Conservation (phyloP, 441 rosid species). For the Syzygium syzygioides region DNA sequence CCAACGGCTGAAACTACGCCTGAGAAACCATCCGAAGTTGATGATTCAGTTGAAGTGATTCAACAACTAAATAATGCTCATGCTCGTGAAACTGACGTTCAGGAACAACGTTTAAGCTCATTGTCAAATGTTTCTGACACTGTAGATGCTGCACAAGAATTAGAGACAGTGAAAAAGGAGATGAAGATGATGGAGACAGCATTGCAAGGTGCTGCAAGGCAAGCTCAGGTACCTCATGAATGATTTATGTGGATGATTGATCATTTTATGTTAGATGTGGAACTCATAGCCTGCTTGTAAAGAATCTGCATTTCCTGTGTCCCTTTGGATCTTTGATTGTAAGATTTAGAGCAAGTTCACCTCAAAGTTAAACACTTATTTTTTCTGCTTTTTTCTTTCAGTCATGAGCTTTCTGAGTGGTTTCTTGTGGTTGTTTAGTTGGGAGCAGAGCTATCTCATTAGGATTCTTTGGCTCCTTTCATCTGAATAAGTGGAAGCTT, state of each 20-base stretch:
- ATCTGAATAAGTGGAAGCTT: not conserved
- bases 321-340: not conserved
- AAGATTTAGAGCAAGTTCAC: not conserved
- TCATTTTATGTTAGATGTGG: not conserved
- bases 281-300: not conserved
- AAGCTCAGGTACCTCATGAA: conserved; percentile 80
- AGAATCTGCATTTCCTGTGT: not conserved
- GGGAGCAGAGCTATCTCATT: not conserved
- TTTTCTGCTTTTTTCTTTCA: not conserved
- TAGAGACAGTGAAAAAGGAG: conserved; percentile 77
- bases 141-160: conserved; percentile 39
- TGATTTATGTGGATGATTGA: not conserved
- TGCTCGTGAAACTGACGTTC: conserved; percentile 17
- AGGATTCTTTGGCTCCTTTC: not conserved
- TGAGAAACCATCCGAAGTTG: not conserved
- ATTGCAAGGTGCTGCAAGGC: conserved; percentile 98
- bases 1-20: not conserved
- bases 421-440: not conserved
- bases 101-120: conserved; percentile 36
- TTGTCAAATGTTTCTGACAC: conserved; percentile 39
- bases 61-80: conserved; percentile 27
- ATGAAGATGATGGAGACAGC: conserved; percentile 97
- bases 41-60: conserved; percentile 23
- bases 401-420: not conserved
- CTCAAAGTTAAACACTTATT: not conserved